phyloP scores from a whole-genome alignment of 139 green algal genomes.

The Auxenochlorella pyrenoidosa region DNA sequence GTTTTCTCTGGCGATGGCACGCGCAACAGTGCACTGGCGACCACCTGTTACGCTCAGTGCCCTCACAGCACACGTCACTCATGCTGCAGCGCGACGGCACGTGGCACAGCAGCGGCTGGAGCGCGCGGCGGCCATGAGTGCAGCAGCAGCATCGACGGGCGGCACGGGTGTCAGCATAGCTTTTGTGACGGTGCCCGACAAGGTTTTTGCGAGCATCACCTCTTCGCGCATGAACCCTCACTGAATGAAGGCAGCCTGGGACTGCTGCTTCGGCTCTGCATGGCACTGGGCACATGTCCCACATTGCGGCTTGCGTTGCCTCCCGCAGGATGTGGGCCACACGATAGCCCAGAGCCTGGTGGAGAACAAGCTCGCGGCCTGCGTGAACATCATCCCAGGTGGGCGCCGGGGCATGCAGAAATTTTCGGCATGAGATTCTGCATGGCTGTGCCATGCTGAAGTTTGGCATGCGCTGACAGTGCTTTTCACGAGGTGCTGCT shows the following conservation, averaged over 20 bases:
- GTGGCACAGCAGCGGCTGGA: background rate
- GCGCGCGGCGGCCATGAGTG: background rate
- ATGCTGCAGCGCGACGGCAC: background rate
- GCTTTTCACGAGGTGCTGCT: too few species aligned
- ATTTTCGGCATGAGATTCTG: too few species aligned
- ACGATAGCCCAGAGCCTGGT: constrained; percentile 68
- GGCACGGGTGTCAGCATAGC: background rate
- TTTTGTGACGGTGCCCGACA: constrained; percentile 26
- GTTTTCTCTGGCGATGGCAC: background rate
- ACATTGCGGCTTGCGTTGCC: constrained; percentile 33
- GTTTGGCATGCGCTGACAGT: too few species aligned
- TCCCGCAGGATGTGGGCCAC: constrained; percentile 43
- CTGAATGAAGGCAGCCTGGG: too few species aligned
- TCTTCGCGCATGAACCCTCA: too few species aligned
- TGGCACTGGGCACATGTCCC: background rate
- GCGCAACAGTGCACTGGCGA: background rate
- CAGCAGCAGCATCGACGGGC: background rate
- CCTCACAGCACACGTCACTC: background rate
- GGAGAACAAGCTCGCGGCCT: constrained; percentile 74
- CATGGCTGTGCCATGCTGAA: too few species aligned
- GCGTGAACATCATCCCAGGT: constrained; percentile 85
- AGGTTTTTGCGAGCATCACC: too few species aligned
- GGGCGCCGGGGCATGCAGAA: too few species aligned
- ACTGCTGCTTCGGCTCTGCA: background rate
- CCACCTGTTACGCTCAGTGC: too few species aligned